These are phyloP conservation scores for Hawksworthiomyces lignivorus DNA, from an alignment of 2,329 filamentous ascomycete genomes.

Conservation along the genomic window DNA sequence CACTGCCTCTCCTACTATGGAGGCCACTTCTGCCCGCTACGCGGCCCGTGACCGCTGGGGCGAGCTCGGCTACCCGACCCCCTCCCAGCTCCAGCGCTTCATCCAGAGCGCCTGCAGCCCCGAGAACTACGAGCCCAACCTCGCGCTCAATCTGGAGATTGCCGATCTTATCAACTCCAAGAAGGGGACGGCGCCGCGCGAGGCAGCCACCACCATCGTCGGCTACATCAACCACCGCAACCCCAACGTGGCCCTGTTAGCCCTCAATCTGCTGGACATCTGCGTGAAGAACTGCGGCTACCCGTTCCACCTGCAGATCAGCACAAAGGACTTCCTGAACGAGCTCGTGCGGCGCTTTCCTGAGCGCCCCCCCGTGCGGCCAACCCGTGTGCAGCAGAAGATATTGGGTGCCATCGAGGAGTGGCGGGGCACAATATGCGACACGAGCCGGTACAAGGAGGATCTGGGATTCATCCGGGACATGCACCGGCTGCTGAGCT, in stretches of 20 bases:
- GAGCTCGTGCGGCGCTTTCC: conserved; percentile 94
- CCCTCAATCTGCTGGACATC: conserved; percentile 88
- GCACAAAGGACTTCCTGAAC: conserved; percentile 97
- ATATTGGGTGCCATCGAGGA: conserved; percentile 97
- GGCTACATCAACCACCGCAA: conserved; percentile 95
- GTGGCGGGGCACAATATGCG: conserved; percentile 97
- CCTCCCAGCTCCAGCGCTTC: conserved; percentile 86
- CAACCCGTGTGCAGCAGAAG: conserved; percentile 80
- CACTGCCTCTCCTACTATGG: no score
- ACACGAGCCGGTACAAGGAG: conserved; percentile 95
- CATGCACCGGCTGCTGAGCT: conserved; percentile 92
- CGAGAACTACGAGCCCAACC: conserved; percentile 95
- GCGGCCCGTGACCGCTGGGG: conserved; percentile 91
- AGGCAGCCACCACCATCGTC: conserved; percentile 89
- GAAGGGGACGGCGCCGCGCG: conserved; percentile 90
- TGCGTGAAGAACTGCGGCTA: conserved; percentile 99
- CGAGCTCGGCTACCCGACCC: conserved; percentile 67
- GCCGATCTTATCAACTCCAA: conserved; percentile 94
- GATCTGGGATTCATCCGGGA: conserved; percentile 93
- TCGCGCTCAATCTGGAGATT: conserved; percentile 93
- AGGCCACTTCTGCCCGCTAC: conserved; percentile 92
- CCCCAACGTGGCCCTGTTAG: conserved; percentile 85
- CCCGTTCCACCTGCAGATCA: conserved; percentile 96
- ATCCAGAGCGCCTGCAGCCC: conserved; percentile 95
- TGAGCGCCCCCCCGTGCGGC: conserved; percentile 79